A percentile compares a stretch with the other conserved stretches of the same genome.
Conservation (phyloP, 2,329 filamentous ascomycete genomes). For the Trichophyton benhamiae region DNA sequence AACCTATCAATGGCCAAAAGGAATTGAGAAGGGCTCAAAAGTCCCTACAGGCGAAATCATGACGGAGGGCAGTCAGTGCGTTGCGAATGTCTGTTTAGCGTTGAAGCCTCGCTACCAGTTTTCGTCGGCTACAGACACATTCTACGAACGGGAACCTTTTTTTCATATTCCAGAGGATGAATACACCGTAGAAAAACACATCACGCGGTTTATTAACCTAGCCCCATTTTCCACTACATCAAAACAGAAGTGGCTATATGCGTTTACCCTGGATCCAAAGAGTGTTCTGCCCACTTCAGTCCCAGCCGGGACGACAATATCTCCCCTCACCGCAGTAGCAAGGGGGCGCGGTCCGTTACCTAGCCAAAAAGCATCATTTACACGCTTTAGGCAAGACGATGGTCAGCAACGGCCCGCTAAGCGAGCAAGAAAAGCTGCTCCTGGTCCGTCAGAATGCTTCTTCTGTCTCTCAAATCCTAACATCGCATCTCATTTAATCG, state of each 20-base stretch:
- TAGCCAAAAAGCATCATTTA: constrained; percentile 26
- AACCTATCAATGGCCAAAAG: constrained; percentile 73
- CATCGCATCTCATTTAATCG: constrained; percentile 74
- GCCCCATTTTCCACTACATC: constrained; percentile 61
- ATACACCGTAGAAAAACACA: constrained; percentile 42
- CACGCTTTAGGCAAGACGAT: constrained; percentile 29
- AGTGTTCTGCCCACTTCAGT: constrained; percentile 48
- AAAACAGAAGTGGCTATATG: constrained; percentile 55
- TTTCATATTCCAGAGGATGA: constrained; percentile 50
- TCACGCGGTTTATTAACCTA: constrained; percentile 86
- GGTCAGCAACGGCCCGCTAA: constrained; percentile 28
- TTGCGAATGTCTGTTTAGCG: constrained; percentile 64
- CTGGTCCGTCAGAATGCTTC: constrained; percentile 72
- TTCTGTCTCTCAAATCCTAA: constrained; percentile 88
- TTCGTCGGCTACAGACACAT: constrained; percentile 55
- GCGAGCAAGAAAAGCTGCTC: constrained; percentile 35
- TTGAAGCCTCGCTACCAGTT: constrained; percentile 92
- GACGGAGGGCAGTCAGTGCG: constrained; percentile 47
- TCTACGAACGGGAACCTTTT: constrained; percentile 89
- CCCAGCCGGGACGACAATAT: constrained; percentile 60
- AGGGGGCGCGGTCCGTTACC: constrained; percentile 47
- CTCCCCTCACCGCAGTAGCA: constrained; percentile 45
- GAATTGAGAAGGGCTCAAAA: constrained; percentile 57
- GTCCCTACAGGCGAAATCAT: constrained; percentile 43
- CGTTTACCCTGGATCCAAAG: constrained; percentile 55